Conservation (phyloP, 75 land plant species). For the Cupressus sempervirens region DNA sequence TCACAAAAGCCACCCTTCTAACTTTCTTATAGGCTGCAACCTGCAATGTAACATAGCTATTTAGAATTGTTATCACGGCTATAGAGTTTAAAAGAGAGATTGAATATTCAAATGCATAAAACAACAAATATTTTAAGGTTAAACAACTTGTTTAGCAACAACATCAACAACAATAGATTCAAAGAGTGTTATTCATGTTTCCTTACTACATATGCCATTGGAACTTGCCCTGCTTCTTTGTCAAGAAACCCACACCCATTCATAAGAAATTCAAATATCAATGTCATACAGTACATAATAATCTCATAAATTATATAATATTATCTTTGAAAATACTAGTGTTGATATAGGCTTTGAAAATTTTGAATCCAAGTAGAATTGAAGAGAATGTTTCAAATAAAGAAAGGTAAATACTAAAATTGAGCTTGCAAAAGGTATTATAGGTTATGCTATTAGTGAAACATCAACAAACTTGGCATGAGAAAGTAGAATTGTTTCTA, state of each 20-base stretch:
- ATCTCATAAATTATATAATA: too few relatives aligned
- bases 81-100: not conserved
- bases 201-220: not conserved
- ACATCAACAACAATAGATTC: not conserved
- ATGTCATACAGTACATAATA: not conserved
- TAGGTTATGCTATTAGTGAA: conserved; percentile 68
- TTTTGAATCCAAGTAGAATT: not conserved
- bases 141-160: not conserved
- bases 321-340: too few relatives aligned
- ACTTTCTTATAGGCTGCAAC: conserved; percentile 59
- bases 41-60: conserved; percentile 13
- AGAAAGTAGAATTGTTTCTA: conserved; percentile 60
- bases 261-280: not conserved
- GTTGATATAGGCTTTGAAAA: not conserved
- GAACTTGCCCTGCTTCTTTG: not conserved
- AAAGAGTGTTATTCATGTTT: not conserved
- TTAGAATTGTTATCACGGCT: not conserved
- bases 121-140: not conserved
- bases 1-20: conserved; percentile 40
- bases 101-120: not conserved
- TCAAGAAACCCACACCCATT: not conserved
- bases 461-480: conserved; percentile 55
- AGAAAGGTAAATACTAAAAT: not conserved
- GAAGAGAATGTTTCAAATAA: too few relatives aligned
- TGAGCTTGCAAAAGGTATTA: not conserved